Percentiles rank a stretch among this genome's conserved stretches.
These are phyloP conservation scores for Auricularia sp. DNA, from an alignment of 768 basidiomycete genomes.

Conservation along the genomic window DNA sequence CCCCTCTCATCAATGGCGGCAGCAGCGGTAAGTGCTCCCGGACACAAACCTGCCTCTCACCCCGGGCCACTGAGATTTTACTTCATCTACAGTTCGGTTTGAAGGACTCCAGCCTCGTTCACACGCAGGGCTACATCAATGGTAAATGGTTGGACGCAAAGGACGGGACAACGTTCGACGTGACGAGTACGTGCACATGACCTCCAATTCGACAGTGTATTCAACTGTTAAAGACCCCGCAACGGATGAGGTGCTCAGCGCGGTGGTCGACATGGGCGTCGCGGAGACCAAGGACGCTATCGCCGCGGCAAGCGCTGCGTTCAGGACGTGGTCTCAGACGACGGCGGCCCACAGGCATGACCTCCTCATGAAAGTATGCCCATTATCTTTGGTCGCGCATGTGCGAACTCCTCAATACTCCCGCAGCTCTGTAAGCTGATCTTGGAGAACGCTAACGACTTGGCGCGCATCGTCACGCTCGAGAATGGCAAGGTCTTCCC, in stretches of 20 bases:
- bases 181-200: conserved; percentile 51
- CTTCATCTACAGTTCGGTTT: conserved; percentile 28
- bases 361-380: conserved; percentile 49
- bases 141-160: conserved; percentile 80
- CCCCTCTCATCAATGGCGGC: too few relatives aligned
- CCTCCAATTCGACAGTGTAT: neutral
- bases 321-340: conserved; percentile 78
- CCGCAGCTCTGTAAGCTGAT: conserved; percentile 54
- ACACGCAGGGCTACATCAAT: conserved; percentile 66
- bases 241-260: conserved; percentile 72
- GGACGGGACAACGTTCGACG: conserved; percentile 58
- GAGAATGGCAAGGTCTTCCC: conserved; percentile 91
- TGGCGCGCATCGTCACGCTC: conserved; percentile 59
- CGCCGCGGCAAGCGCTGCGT: conserved; percentile 66
- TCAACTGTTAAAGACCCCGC: conserved; percentile 61
- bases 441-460: conserved; percentile 77
- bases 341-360: conserved; percentile 85
- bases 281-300: conserved; percentile 81
- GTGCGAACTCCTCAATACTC: neutral
- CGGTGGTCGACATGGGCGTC: conserved; percentile 81
- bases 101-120: conserved; percentile 67
- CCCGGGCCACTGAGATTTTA: too few relatives aligned
- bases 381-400: too few relatives aligned
- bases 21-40: too few relatives aligned
- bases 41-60: too few relatives aligned